Base-by-base conservation (phyloP, 2,329 filamentous ascomycete species). In the Curvularia eragrostidis region DNA sequence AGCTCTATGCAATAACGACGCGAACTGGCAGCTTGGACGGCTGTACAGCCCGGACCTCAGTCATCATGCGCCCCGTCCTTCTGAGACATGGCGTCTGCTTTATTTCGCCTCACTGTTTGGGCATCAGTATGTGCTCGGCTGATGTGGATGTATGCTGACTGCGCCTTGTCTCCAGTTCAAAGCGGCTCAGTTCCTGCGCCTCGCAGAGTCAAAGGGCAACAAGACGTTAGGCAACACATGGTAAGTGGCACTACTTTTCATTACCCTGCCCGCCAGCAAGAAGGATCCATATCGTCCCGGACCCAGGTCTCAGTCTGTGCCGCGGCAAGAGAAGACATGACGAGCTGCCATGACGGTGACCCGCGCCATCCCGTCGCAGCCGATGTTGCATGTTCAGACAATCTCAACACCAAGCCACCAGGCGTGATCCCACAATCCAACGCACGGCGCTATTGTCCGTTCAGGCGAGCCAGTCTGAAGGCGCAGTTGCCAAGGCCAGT, bases 191-290 rank as follows among this genome's bases (percentile, higher is more conserved):
- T 97, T 97, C 80, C 92, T 97, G 77, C 91, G 94, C 71, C 84
- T 94, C 71, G 93, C 95, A 36, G 95, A 98, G 80, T 84, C 91
- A 72, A 91, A 89, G 74, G 94, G 94, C 49, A 90, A 89, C 78
- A 97, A 96, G 82, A 93, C 88, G 54, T 82, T 98, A 64, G 95
- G 95, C 62, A 97, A 98, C 81, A 90, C 91, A 69, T 99, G 95
- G 94, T 97, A 88, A 72, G 75, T 73, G 44, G 44, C 42, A 39
- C 43, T 13, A 32, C 51, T 58, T 54, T 52, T 56, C 50, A 59
- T 57, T 52, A 50, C 34, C 30, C 53, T 56, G 38, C 55, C 41
- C 48, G 52, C 54, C 36, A 59, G 53, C 58, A 62, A 54, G 34
- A 26, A 42, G 52, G 67, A 72, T 66, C 60, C 62, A 63, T 59